These are phyloP conservation scores for Sicyos baderoa DNA, from an alignment of 306 rosid species.

Conservation along the genomic window DNA sequence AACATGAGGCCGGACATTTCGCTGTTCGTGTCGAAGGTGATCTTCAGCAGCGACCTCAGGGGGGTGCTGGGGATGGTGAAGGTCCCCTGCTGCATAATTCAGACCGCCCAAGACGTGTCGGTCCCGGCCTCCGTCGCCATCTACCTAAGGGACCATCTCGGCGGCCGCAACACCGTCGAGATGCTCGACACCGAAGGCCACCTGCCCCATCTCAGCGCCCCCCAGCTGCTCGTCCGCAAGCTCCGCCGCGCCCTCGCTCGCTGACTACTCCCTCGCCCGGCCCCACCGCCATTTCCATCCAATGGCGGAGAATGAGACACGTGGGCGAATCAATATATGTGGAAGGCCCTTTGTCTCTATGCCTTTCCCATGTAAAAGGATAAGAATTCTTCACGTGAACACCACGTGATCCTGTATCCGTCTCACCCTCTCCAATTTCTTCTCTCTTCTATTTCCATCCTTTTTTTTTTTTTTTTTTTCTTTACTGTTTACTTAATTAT, in stretches of 20 bases:
- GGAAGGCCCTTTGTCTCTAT: conserved; percentile 26
- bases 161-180: conserved; percentile 62
- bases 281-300: conserved; percentile 8
- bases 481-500: background rate
- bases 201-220: conserved; percentile 81
- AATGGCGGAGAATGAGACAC: conserved; percentile 28
- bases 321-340: conserved; percentile 39
- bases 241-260: conserved; percentile 53
- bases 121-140: conserved; percentile 70
- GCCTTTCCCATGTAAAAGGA: conserved; percentile 30
- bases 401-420: conserved; percentile 39
- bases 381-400: conserved; percentile 55
- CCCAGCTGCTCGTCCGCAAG: conserved; percentile 44
- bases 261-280: conserved; percentile 18
- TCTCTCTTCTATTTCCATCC: background rate
- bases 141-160: conserved; percentile 66
- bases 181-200: conserved; percentile 88
- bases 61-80: conserved; percentile 66
- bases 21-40: conserved; percentile 51
- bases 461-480: background rate
- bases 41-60: conserved; percentile 72
- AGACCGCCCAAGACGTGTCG: conserved; percentile 59
- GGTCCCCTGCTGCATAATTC: conserved; percentile 76
- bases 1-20: conserved; percentile 93
- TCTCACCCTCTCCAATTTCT: background rate